A percentile compares a stretch with the other conserved stretches of the same genome.
These are phyloP conservation scores for Vitellaria paradoxa DNA, from an alignment of 179 eudicot species.

Conservation along the genomic window DNA sequence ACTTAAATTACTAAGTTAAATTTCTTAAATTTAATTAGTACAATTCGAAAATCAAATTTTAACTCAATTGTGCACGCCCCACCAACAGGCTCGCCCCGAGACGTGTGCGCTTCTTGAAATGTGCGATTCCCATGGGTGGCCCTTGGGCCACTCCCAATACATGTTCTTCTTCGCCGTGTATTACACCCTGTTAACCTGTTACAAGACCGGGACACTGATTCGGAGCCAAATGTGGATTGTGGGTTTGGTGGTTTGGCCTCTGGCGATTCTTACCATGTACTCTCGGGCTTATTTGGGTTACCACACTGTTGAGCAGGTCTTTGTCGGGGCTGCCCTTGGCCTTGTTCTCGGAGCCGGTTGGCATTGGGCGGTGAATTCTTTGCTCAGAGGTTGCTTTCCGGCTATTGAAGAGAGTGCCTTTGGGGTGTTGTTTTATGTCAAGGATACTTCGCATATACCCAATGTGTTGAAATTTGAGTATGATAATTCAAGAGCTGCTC, in stretches of 20 bases:
- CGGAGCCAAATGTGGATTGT: constrained; percentile 41
- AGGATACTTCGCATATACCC: constrained; percentile 89
- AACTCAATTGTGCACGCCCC: too few relatives aligned
- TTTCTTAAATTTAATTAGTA: too few relatives aligned
- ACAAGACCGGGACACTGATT: constrained; percentile 36
- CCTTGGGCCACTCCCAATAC: constrained; percentile 82
- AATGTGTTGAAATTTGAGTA: constrained; percentile 90
- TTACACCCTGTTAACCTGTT: constrained; percentile 49
- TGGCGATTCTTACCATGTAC: constrained; percentile 69
- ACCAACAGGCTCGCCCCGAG: constrained; percentile 62
- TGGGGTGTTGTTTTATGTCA: constrained; percentile 69
- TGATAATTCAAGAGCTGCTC: constrained; percentile 80
- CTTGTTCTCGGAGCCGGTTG: constrained; percentile 53
- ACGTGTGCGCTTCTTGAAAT: constrained; percentile 72
- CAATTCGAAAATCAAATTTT: too few relatives aligned
- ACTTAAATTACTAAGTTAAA: too few relatives aligned
- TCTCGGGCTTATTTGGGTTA: constrained; percentile 93
- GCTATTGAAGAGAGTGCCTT: constrained; percentile 72
- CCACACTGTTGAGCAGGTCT: constrained; percentile 75
- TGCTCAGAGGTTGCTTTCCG: constrained; percentile 42
- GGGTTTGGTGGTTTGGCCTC: constrained; percentile 48
- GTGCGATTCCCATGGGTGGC: constrained; percentile 96
- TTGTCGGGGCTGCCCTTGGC: constrained; percentile 74
- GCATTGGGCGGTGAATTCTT: constrained; percentile 63
- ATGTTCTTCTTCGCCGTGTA: constrained; percentile 83